Conservation (phyloP, 768 basidiomycete genomes). For the Suillus luteus region DNA sequence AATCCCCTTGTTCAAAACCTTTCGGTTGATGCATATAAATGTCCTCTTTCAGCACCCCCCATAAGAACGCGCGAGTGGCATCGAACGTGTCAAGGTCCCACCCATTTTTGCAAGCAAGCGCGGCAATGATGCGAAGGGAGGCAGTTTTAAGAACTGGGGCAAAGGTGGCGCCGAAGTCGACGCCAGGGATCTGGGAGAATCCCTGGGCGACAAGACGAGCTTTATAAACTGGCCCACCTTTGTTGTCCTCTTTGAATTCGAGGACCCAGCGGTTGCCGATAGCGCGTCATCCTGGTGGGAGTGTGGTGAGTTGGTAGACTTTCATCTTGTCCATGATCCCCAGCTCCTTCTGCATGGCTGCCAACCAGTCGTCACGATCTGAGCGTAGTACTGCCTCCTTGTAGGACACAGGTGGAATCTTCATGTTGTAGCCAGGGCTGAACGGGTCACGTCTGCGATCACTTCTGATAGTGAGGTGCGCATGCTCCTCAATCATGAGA, state of each 20-base stretch:
- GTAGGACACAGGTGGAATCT: background rate
- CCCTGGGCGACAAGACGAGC: conserved; percentile 9
- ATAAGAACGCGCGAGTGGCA: conserved; percentile 45
- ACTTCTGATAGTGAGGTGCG: background rate
- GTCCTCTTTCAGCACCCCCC: conserved; percentile 31
- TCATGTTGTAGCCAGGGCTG: background rate
- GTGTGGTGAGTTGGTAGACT: background rate
- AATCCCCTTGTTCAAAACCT: conserved; percentile 14
- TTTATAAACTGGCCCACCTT: background rate
- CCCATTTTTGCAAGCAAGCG: conserved; percentile 14
- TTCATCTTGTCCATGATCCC: background rate
- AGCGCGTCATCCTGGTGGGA: background rate
- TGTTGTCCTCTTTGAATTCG: background rate
- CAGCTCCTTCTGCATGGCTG: background rate
- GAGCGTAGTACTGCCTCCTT: background rate
- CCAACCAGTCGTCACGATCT: background rate
- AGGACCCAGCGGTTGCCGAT: background rate
- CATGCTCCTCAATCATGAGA: background rate
- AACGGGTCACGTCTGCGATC: background rate
- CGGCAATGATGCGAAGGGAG: conserved; percentile 1
- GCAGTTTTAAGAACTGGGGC: background rate
- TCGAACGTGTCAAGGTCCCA: conserved; percentile 45
- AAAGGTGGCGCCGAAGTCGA: conserved; percentile 11
- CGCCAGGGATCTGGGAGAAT: conserved; percentile 7
- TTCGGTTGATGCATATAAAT: conserved; percentile 47